Conservation (phyloP, 2,329 filamentous ascomycete species). For the Pseudocercospora fuligena region DNA sequence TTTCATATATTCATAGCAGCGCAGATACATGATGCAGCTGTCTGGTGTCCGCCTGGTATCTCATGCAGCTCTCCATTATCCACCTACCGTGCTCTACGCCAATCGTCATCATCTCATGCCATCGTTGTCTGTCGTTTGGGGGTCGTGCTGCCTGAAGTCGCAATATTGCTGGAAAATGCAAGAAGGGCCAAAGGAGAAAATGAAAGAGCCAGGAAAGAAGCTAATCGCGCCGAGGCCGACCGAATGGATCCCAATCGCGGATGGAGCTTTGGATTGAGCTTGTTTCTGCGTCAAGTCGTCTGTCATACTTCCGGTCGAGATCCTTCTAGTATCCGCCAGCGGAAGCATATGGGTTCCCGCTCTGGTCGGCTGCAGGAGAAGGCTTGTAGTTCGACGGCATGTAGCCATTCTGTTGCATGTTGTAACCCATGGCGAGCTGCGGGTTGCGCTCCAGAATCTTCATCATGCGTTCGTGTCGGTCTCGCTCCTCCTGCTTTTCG, state of each 20-base stretch:
- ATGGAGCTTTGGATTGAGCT: background rate
- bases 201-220: background rate
- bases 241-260: slow-evolving; percentile 7
- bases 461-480: slow-evolving; percentile 46
- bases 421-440: slow-evolving; percentile 34
- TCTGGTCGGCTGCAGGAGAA: slow-evolving; percentile 35
- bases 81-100: background rate
- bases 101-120: slow-evolving; percentile 11
- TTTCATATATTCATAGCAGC: slow-evolving; percentile 11
- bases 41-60: slow-evolving; percentile 15
- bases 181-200: slow-evolving; percentile 5
- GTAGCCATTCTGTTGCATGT: slow-evolving; percentile 31
- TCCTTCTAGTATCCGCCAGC: slow-evolving; percentile 22
- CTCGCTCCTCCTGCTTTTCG: slow-evolving; percentile 52
- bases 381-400: slow-evolving; percentile 9
- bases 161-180: background rate
- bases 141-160: slow-evolving; percentile 17
- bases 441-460: slow-evolving; percentile 38
- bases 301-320: slow-evolving; percentile 2
- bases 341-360: slow-evolving; percentile 41
- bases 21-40: slow-evolving; percentile 11
- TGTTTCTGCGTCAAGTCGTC: background rate
- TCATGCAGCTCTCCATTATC: slow-evolving; percentile 19
- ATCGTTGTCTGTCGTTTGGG: slow-evolving; percentile 13
- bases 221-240: background rate